phyloP scores from a whole-genome alignment of 1,284 basidiomycete species.

The Sphagnurus paluster region DNA sequence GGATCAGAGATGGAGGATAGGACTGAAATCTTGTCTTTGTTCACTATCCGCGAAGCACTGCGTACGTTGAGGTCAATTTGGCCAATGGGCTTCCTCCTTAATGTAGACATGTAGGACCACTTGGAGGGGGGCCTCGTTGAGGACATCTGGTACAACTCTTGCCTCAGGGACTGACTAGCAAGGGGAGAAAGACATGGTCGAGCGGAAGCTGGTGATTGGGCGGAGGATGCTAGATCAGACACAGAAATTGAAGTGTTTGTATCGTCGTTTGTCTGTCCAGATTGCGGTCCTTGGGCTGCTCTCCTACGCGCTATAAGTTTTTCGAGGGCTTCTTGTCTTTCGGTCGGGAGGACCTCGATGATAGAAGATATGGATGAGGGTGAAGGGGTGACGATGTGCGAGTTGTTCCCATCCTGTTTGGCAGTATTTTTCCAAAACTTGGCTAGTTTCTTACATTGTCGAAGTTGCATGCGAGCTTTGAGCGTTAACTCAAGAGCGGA shows the following conservation, averaged over 20 bases:
- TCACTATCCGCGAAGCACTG: conserved; percentile 1
- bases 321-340: conserved; percentile 42
- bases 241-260: no score
- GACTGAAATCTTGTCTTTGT: not conserved
- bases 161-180: conserved; percentile 26
- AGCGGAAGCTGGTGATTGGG: conserved; percentile 4
- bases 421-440: conserved; percentile 58
- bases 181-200: conserved; percentile 23
- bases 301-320: conserved; percentile 25
- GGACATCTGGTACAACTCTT: conserved; percentile 19
- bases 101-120: conserved; percentile 7
- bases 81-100: conserved; percentile 6
- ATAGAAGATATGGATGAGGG: conserved; percentile 53
- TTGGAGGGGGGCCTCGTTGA: conserved; percentile 10
- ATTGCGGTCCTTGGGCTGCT: not conserved
- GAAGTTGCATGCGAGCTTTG: conserved; percentile 45
- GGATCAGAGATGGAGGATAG: conserved; percentile 1
- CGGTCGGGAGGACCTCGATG: conserved; percentile 37
- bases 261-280: no score
- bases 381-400: conserved; percentile 49
- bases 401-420: conserved; percentile 32
- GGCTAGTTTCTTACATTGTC: conserved; percentile 45
- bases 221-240: not conserved
- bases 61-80: conserved; percentile 15
- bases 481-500: conserved; percentile 54